Evolutionary conservation across 2,329 filamentous ascomycete species (phyloP).

Genomic region (Aspergillus fructus): DNA sequence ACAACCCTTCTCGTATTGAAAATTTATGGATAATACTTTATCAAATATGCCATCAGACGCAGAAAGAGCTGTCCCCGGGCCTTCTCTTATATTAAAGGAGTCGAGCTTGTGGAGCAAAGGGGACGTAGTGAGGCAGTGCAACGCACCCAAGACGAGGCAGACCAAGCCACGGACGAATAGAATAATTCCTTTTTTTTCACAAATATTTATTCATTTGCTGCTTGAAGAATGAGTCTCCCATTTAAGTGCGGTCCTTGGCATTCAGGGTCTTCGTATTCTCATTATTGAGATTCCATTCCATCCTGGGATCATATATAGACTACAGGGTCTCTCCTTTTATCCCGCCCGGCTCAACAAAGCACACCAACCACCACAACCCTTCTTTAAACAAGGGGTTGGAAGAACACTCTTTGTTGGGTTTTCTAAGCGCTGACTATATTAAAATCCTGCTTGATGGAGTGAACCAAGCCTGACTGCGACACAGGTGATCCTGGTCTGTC

Average conservation of each 20-base stretch:
- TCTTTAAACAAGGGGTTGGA: neutral
- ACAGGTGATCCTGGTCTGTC: neutral
- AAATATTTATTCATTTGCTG: neutral
- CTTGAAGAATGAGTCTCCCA: neutral
- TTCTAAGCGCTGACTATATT: slow-evolving; percentile 7
- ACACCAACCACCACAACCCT: neutral
- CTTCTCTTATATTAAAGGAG: neutral
- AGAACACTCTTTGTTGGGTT: neutral
- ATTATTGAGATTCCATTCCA: neutral
- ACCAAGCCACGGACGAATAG: neutral
- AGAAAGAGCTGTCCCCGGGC: neutral
- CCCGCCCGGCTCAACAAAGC: neutral
- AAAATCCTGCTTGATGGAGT: neutral
- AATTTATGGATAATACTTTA: neutral
- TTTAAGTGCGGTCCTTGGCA: too few species aligned
- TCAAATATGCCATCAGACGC: neutral
- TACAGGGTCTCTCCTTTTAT: neutral
- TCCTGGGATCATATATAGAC: neutral
- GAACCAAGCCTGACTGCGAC: neutral
- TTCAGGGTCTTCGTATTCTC: neutral
- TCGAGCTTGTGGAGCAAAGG: neutral
- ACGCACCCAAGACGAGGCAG: neutral
- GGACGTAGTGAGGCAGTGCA: neutral
- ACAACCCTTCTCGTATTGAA: neutral
- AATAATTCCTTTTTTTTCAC: neutral